Base-by-base conservation (phyloP, 768 basidiomycete genomes). In the Tulasnella sp. region DNA sequence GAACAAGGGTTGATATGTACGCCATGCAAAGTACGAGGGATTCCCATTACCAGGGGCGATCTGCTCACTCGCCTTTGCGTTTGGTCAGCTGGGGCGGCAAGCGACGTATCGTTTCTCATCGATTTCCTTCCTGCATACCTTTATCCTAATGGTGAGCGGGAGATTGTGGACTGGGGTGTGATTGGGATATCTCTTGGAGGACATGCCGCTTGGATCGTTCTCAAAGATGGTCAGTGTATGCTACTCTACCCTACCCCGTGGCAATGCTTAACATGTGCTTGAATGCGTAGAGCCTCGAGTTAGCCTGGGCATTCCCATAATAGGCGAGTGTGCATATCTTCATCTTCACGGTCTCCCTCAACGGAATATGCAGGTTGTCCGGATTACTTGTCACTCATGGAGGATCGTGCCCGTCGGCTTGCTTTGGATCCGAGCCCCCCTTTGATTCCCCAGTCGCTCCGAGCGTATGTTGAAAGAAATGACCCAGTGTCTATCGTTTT, bases 101-200 rank as follows among this genome's bases (percentile, higher is more conserved):
- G 75, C 35, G 91, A 93, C 64, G 76, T 91, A 6, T 83, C 84
- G 0, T 82, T 84, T 69, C 67, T 93, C 58, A 83, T 91, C 51
- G 87, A 92, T 65, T 82, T 86, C 63, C 72, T 93, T 3, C 80
- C 83, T 0, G 68, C 80, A 0, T 83, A 82, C 65, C 67, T 93
- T 7, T 93, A 83, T 65, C 87, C 89, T 0, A 61, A 69, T 11
- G 79, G 71, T 9, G 81, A 88, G 62, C 73, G 78, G 25, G 66
- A 64, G 12, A 75, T 93, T 35, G 73, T 70, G 5, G 74, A 79
- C 56, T 96, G 84, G 82, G 79, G 80, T 9, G 73, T 84, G 2
- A 75, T 78, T 0, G 91, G 91, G 0, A 74, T 84, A 62, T 86
- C 84, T 59, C 77, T 96, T 0, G 91, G 90, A 0, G 90, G 89